Evolutionary conservation across 768 basidiomycete species (phyloP).

Genomic region (Tricholomella constricta): DNA sequence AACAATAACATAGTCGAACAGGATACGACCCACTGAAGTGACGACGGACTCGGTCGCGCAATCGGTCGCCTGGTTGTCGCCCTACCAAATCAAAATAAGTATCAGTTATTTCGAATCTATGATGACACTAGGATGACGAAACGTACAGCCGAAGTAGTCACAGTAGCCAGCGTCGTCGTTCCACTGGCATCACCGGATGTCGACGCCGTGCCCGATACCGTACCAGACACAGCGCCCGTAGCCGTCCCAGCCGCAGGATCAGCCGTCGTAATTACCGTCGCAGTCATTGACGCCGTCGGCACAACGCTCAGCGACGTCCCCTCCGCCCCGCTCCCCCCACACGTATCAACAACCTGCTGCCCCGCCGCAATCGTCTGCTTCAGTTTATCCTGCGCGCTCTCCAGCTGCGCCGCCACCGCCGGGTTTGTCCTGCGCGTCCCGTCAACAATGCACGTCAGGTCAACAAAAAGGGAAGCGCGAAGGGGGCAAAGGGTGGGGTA

Average conservation of each 20-base stretch:
- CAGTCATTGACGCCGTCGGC: conserved; percentile 2
- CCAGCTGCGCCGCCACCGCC: conserved; percentile 3
- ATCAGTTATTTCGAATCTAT: too few relatives aligned
- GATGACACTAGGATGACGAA: too few relatives aligned
- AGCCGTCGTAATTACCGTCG: not conserved
- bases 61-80: too few relatives aligned
- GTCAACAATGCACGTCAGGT: not conserved
- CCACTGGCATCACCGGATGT: not conserved
- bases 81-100: too few relatives aligned
- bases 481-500: not conserved
- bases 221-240: not conserved
- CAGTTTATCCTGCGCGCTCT: conserved; percentile 14
- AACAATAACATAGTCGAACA: too few relatives aligned
- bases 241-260: not conserved
- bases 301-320: conserved; percentile 2
- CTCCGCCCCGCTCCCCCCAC: conserved; percentile 4
- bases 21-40: too few relatives aligned
- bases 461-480: not conserved
- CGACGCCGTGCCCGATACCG: not conserved
- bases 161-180: not conserved
- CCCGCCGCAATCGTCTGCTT: conserved; percentile 9
- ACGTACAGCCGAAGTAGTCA: too few relatives aligned
- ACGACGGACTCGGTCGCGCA: too few relatives aligned
- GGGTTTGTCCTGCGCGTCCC: conserved; percentile 6
- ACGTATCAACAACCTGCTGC: conserved; percentile 10